Percentiles rank a stretch among this genome's conserved stretches.
These are phyloP conservation scores for Linum lewisii DNA, from an alignment of 345 rosid species.

Conservation along the genomic window DNA sequence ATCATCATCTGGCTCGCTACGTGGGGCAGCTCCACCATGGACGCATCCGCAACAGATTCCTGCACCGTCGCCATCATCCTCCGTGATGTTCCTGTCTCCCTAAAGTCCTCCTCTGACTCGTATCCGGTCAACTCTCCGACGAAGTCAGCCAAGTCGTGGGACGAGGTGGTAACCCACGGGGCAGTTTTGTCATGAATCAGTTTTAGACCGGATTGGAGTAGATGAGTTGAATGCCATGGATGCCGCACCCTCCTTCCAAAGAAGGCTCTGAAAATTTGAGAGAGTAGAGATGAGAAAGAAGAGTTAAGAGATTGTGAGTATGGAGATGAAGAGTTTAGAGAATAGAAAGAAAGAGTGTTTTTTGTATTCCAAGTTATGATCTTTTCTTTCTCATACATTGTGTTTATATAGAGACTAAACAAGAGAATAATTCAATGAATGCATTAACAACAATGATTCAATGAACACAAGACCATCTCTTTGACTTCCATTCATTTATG, in stretches of 20 bases:
- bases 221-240: conserved; percentile 41
- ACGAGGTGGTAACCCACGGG: conserved; percentile 26
- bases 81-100: conserved; percentile 30
- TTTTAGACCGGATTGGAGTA: conserved; percentile 37
- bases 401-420: too few species aligned
- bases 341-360: too few species aligned
- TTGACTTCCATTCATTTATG: too few species aligned
- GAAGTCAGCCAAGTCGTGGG: conserved; percentile 32
- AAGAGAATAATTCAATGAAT: too few species aligned
- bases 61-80: conserved; percentile 34
- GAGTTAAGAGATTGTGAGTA: too few species aligned
- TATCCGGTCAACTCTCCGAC: conserved; percentile 21
- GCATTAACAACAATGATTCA: too few species aligned
- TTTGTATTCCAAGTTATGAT: too few species aligned
- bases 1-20: neutral
- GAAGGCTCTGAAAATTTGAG: too few species aligned
- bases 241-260: conserved; percentile 49
- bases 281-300: too few species aligned
- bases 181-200: conserved; percentile 25
- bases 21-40: neutral
- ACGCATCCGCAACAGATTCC: neutral
- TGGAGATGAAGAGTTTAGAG: too few species aligned
- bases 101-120: conserved; percentile 20
- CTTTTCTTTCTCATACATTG: too few species aligned
- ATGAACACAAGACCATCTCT: too few species aligned